Conservation (phyloP, 1,284 basidiomycete genomes). For the Trichosporon ovoides region DNA sequence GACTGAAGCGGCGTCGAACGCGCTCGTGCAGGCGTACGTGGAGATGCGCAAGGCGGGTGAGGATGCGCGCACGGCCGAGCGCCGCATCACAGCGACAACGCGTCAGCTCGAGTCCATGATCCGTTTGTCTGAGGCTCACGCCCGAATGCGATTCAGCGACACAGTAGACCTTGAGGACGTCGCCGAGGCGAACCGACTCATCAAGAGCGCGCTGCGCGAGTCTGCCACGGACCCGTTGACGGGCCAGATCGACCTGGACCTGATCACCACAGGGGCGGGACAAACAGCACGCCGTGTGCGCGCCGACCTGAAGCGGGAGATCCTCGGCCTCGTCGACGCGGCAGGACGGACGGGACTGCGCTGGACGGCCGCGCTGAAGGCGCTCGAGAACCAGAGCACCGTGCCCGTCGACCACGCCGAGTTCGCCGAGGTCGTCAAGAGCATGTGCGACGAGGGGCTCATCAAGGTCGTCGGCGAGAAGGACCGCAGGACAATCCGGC, state of each 20-base stretch:
- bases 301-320: constrained; percentile 75
- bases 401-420: constrained; percentile 69
- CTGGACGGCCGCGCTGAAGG: constrained; percentile 71
- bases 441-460: constrained; percentile 70
- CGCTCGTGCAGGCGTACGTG: constrained; percentile 87
- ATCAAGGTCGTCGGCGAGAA: constrained; percentile 79
- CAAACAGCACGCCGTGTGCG: constrained; percentile 72
- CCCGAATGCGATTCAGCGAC: constrained; percentile 84
- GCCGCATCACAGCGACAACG: constrained; percentile 95
- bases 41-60: constrained; percentile 87
- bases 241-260: constrained; percentile 84
- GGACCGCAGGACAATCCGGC: constrained; percentile 71
- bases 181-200: constrained; percentile 81
- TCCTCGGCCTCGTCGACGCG: constrained; percentile 61
- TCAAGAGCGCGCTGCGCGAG: constrained; percentile 91
- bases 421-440: constrained; percentile 73
- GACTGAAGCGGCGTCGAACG: constrained; percentile 75
- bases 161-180: constrained; percentile 84
- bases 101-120: constrained; percentile 97
- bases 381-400: constrained; percentile 71
- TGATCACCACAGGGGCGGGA: constrained; percentile 90
- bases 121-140: constrained; percentile 93
- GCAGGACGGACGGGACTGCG: constrained; percentile 62
- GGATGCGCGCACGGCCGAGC: constrained; percentile 79
- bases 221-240: constrained; percentile 91